Conservation (phyloP, 2,329 filamentous ascomycete genomes). For the Chaetomiaceae sp. region DNA sequence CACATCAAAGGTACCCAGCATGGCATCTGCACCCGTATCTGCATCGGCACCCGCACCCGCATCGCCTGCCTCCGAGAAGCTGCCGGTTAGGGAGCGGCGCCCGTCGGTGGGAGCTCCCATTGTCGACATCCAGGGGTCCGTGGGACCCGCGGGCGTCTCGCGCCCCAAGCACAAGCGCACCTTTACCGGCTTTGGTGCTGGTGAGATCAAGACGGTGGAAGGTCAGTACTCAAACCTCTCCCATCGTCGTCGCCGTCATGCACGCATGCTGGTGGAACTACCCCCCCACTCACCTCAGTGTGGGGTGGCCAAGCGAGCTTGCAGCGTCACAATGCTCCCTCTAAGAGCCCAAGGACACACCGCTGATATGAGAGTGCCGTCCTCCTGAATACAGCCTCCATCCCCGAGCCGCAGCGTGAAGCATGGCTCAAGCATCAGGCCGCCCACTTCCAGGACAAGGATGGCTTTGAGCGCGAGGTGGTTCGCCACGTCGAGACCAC, state of each 20-base stretch:
- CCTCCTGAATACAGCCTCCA: slow-evolving; percentile 52
- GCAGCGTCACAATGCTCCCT: neutral
- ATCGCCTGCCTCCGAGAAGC: slow-evolving; percentile 23
- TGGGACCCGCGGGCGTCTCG: slow-evolving; percentile 77
- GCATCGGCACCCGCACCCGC: no score
- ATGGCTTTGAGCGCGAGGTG: slow-evolving; percentile 80
- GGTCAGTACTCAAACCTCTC: slow-evolving; percentile 37
- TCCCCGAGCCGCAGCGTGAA: slow-evolving; percentile 81
- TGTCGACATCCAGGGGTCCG: slow-evolving; percentile 75
- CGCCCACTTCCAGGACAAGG: slow-evolving; percentile 66
- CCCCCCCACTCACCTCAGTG: neutral
- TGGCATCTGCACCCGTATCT: no score
- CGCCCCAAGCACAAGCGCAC: slow-evolving; percentile 96
- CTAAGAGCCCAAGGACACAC: neutral
- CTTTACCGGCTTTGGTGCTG: slow-evolving; percentile 84
- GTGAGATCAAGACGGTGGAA: slow-evolving; percentile 91
- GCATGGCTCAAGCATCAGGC: slow-evolving; percentile 64
- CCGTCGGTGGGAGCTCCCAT: slow-evolving; percentile 79
- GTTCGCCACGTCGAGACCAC: slow-evolving; percentile 96
- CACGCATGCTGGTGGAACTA: neutral
- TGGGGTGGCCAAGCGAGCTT: neutral
- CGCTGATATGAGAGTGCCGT: slow-evolving; percentile 4
- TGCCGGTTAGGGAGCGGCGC: slow-evolving; percentile 64
- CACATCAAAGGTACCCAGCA: no score
- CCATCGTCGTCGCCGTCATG: neutral